Percentiles rank a stretch among this genome's conserved stretches.
Conservation (phyloP, 176 grass and related monocot genomes). For the Phoenix dactylifera region DNA sequence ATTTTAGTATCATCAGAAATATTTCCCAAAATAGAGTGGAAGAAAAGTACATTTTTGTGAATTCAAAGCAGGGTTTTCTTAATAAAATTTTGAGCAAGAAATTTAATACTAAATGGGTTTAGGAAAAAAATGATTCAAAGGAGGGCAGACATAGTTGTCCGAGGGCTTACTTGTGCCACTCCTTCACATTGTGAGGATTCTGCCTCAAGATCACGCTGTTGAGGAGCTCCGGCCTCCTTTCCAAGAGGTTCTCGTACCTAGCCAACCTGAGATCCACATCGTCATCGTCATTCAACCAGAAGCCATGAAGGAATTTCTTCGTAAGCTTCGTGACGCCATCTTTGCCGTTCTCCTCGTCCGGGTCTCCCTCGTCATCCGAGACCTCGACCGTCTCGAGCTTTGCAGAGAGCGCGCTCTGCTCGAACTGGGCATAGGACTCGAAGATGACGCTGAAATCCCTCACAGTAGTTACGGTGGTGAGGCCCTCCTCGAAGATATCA, state of each 20-base stretch:
- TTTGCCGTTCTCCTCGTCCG: slow-evolving; percentile 30
- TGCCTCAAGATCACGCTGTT: slow-evolving; percentile 74
- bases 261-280: slow-evolving; percentile 68
- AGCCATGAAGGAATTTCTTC: slow-evolving; percentile 50
- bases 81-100: no score
- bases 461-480: slow-evolving; percentile 56
- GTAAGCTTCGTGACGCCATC: slow-evolving; percentile 38
- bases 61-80: no score
- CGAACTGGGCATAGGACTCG: slow-evolving; percentile 67
- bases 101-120: no score
- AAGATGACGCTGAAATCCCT: slow-evolving; percentile 83
- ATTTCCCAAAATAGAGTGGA: no score
- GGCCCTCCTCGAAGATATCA: slow-evolving; percentile 69
- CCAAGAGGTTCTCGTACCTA: slow-evolving; percentile 61
- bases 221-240: slow-evolving; percentile 65
- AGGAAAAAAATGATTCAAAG: no score
- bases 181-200: slow-evolving; percentile 83
- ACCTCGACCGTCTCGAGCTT: slow-evolving; percentile 62
- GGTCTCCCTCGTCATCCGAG: slow-evolving; percentile 28
- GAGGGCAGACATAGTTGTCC: no score
- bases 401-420: slow-evolving; percentile 65
- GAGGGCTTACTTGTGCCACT: slow-evolving; percentile 60
- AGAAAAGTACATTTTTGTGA: no score
- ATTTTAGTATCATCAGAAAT: no score
- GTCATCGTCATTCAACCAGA: slow-evolving; percentile 70